Conservation (phyloP, 805 yeast species). For the Metschnikowia peoriensis region DNA sequence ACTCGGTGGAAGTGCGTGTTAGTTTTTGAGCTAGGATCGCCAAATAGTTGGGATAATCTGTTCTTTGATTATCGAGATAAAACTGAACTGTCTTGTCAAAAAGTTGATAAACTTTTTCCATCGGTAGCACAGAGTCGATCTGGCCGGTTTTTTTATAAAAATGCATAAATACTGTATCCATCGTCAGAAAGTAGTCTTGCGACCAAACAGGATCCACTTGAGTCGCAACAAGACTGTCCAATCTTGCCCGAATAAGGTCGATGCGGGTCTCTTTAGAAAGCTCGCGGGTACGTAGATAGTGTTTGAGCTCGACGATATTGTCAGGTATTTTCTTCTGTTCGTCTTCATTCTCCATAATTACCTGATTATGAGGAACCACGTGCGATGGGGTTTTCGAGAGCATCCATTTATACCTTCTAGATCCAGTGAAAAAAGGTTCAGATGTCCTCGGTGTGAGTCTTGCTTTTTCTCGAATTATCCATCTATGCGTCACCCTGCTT, state of each 20-base stretch:
- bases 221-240: constrained; percentile 17
- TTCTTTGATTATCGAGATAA: constrained; percentile 5
- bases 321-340: not conserved
- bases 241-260: constrained; percentile 20
- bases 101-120: constrained; percentile 14
- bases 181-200: constrained; percentile 15
- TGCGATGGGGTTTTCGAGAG: constrained; percentile 1
- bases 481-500: not conserved
- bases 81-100: constrained; percentile 20
- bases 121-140: constrained; percentile 3
- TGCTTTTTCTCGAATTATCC: not conserved
- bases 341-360: constrained; percentile 1
- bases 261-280: constrained; percentile 21
- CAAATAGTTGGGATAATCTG: constrained; percentile 29
- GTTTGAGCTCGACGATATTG: constrained; percentile 17
- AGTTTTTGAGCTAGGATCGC: constrained; percentile 23
- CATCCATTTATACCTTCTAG: constrained; percentile 6
- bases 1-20: constrained; percentile 5
- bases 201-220: constrained; percentile 8
- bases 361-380: not conserved
- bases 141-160: constrained; percentile 16
- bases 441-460: not conserved
- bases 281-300: constrained; percentile 28
- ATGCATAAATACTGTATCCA: constrained; percentile 23
- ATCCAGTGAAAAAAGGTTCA: not conserved